phyloP scores from a whole-genome alignment of 1,284 basidiomycete species.

The Cryptococcus hybrid region DNA sequence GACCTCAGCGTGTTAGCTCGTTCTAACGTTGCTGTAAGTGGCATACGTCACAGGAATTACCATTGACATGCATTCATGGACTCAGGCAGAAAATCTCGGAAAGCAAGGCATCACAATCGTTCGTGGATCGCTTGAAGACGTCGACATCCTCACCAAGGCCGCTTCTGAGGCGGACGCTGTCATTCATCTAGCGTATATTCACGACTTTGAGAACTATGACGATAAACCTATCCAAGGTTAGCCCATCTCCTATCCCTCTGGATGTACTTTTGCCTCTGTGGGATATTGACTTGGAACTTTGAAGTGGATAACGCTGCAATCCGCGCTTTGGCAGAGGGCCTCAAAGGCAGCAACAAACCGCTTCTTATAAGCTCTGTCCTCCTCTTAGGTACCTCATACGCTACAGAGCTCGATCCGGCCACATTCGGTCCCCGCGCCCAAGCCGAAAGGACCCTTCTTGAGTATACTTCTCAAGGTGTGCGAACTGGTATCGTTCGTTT shows the following conservation, averaged over 20 bases:
- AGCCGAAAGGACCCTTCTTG: constrained; percentile 7
- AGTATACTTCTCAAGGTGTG: constrained; percentile 13
- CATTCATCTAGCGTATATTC: constrained; percentile 36
- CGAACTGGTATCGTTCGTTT: constrained; percentile 21
- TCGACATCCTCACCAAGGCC: constrained; percentile 19
- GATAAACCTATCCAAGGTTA: constrained; percentile 7
- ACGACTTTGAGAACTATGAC: constrained; percentile 15
- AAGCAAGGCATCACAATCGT: constrained; percentile 18
- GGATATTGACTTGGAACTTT: neutral
- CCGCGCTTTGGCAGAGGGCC: constrained; percentile 15
- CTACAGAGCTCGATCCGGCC: constrained; percentile 2
- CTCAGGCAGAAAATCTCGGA: constrained; percentile 13
- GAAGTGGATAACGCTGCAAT: constrained; percentile 14
- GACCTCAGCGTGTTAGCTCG: constrained; percentile 29
- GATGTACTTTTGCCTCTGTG: neutral
- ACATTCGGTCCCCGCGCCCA: constrained; percentile 1
- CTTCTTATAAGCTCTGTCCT: constrained; percentile 17
- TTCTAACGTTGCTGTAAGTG: constrained; percentile 18
- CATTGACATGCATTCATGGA: neutral
- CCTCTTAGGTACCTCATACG: neutral
- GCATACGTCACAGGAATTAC: too few relatives aligned
- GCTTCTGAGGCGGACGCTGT: constrained; percentile 28
- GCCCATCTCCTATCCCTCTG: neutral
- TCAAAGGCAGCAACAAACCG: constrained; percentile 27
- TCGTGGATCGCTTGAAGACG: constrained; percentile 20